Evolutionary conservation across 805 yeast species (phyloP).

Genomic region (Starmerella sp.): DNA sequence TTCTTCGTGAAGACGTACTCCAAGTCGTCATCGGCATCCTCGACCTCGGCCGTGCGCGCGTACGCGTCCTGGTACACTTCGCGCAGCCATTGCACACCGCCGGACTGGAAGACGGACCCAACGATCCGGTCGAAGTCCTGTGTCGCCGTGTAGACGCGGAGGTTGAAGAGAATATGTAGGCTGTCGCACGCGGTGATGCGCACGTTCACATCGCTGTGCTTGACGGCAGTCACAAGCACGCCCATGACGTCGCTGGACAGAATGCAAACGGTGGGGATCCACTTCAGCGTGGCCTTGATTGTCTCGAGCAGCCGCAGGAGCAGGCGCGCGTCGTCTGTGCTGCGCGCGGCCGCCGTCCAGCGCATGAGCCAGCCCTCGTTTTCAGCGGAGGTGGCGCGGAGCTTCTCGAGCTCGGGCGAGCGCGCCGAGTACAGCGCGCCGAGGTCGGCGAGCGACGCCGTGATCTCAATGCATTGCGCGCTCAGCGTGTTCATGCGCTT

Average conservation of each 20-base stretch:
- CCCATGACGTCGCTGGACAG: slow-evolving; percentile 53
- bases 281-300: slow-evolving; percentile 77
- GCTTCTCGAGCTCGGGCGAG: slow-evolving; percentile 43
- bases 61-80: slow-evolving; percentile 39
- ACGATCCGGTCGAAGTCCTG: slow-evolving; percentile 68
- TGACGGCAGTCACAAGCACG: slow-evolving; percentile 40
- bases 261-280: slow-evolving; percentile 75
- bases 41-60: slow-evolving; percentile 28
- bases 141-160: slow-evolving; percentile 55
- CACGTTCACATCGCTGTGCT: slow-evolving; percentile 42
- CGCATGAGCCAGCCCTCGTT: slow-evolving; percentile 76
- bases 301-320: slow-evolving; percentile 55
- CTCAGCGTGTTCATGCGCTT: slow-evolving; percentile 65
- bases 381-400: slow-evolving; percentile 42
- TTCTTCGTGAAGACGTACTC: slow-evolving; percentile 75
- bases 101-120: slow-evolving; percentile 61
- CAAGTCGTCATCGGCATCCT: slow-evolving; percentile 58
- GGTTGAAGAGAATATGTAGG: slow-evolving; percentile 65
- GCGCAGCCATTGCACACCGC: slow-evolving; percentile 60
- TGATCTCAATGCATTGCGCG: slow-evolving; percentile 73
- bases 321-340: slow-evolving; percentile 4
- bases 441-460: slow-evolving; percentile 59
- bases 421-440: slow-evolving; percentile 54
- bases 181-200: slow-evolving; percentile 83
- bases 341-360: slow-evolving; percentile 43